phyloP scores from a whole-genome alignment of 108 stramenopile species.

The Discostella stelligeroides region DNA sequence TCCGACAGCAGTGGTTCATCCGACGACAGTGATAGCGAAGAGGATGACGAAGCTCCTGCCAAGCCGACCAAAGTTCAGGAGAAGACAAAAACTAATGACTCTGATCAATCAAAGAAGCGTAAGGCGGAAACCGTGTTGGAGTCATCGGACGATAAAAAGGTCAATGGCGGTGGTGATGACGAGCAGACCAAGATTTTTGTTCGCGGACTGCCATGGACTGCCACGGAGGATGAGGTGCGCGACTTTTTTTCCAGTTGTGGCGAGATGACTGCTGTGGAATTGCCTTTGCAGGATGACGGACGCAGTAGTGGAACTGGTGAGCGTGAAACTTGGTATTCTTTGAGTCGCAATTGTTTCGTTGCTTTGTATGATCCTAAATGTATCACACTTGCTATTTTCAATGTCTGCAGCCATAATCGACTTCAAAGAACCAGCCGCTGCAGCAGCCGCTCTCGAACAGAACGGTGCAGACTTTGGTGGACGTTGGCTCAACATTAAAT shows the following conservation, averaged over 20 bases:
- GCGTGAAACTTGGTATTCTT: no score
- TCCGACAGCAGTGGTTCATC: no score
- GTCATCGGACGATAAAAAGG: conserved; percentile 24
- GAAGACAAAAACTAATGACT: conserved; percentile 42
- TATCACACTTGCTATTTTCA: background rate
- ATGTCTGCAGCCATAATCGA: conserved; percentile 80
- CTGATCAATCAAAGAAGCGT: conserved; percentile 67
- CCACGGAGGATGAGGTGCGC: conserved; percentile 92
- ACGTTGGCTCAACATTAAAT: conserved; percentile 90
- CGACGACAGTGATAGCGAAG: no score
- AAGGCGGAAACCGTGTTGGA: conserved; percentile 59
- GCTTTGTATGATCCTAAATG: background rate
- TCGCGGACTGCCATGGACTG: conserved; percentile 94
- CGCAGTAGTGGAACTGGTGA: conserved; percentile 73
- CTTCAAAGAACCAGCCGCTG: conserved; percentile 65
- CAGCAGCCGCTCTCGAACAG: conserved; percentile 78
- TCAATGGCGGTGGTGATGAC: conserved; percentile 31
- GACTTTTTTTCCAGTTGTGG: conserved; percentile 92
- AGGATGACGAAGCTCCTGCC: no score
- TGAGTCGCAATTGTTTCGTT: background rate
- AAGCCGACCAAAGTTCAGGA: conserved; percentile 77
- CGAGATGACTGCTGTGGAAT: conserved; percentile 66
- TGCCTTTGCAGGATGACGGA: conserved; percentile 89
- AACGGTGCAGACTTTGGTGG: conserved; percentile 92
- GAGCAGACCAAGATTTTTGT: conserved; percentile 78